Evolutionary conservation across 2,329 filamentous ascomycete species (phyloP).

Genomic region (Exophiala calicioides): DNA sequence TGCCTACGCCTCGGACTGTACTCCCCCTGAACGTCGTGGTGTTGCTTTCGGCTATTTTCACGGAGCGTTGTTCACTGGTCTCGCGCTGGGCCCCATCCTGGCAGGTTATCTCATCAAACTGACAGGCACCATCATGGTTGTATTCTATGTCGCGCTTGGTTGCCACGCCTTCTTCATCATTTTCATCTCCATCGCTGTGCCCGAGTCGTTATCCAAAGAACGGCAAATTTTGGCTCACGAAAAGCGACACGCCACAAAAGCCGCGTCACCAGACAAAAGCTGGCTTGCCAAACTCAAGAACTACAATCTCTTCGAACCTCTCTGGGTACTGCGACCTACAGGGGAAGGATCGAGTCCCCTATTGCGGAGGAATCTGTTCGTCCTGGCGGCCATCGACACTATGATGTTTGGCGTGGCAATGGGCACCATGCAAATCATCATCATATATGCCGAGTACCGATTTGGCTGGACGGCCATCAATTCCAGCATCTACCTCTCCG

Average conservation of each 20-base stretch:
- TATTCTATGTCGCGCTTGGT: constrained; percentile 78
- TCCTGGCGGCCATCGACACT: constrained; percentile 78
- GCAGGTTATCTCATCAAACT: constrained; percentile 76
- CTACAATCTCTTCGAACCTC: constrained; percentile 71
- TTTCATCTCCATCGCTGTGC: constrained; percentile 70
- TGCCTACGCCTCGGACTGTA: constrained; percentile 89
- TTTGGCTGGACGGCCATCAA: constrained; percentile 84
- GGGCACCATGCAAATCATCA: constrained; percentile 75
- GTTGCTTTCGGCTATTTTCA: constrained; percentile 89
- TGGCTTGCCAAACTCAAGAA: constrained; percentile 48
- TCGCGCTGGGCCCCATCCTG: constrained; percentile 80
- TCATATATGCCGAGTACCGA: constrained; percentile 78
- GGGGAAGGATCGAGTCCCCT: constrained; percentile 61
- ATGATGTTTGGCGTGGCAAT: constrained; percentile 79
- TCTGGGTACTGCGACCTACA: constrained; percentile 74
- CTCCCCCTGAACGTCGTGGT: constrained; percentile 73
- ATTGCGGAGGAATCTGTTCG: constrained; percentile 76
- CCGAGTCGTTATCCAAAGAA: constrained; percentile 78
- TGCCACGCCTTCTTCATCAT: constrained; percentile 74
- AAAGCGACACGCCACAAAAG: constrained; percentile 56
- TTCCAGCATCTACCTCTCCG: constrained; percentile 75
- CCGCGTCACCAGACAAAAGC: constrained; percentile 37
- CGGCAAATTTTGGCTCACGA: constrained; percentile 71
- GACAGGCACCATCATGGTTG: constrained; percentile 72
- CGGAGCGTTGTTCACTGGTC: constrained; percentile 82